These are phyloP conservation scores for Trypanosoma theileri DNA, from an alignment of 208 protist genomes.

Conservation along the genomic window DNA sequence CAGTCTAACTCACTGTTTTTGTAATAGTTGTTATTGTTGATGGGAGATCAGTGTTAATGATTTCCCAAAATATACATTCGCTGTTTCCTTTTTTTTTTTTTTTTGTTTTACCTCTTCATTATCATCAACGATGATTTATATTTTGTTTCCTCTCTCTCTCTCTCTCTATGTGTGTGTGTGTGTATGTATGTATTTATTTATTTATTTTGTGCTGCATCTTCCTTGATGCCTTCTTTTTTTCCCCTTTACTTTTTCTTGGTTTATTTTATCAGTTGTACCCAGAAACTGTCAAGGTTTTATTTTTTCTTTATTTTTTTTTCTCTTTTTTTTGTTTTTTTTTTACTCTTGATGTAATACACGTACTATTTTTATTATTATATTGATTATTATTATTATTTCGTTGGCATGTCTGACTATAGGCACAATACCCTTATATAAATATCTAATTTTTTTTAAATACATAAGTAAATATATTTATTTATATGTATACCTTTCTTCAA, in stretches of 20 bases:
- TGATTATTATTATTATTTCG: too few relatives aligned
- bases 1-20: neutral
- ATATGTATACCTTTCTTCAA: neutral
- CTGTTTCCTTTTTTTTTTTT: too few relatives aligned
- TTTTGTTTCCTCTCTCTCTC: too few relatives aligned
- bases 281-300: neutral
- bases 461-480: constrained; percentile 9
- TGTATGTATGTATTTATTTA: neutral
- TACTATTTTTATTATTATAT: too few relatives aligned
- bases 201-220: too few relatives aligned
- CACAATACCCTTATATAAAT: neutral
- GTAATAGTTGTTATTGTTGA: too few relatives aligned
- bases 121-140: too few relatives aligned
- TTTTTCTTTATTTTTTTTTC: constrained; percentile 1
- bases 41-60: too few relatives aligned
- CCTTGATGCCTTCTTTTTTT: too few relatives aligned
- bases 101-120: neutral
- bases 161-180: too few relatives aligned
- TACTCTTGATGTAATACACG: too few relatives aligned
- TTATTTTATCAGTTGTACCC: neutral
- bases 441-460: neutral
- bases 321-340: constrained; percentile 3
- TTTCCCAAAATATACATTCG: too few relatives aligned
- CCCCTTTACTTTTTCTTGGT: neutral
- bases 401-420: neutral